Evolutionary conservation across 169 alveolate species (phyloP), one percentile per base, ranked within the genome.

Genomic region (Cryptosporidium felis): DNA sequence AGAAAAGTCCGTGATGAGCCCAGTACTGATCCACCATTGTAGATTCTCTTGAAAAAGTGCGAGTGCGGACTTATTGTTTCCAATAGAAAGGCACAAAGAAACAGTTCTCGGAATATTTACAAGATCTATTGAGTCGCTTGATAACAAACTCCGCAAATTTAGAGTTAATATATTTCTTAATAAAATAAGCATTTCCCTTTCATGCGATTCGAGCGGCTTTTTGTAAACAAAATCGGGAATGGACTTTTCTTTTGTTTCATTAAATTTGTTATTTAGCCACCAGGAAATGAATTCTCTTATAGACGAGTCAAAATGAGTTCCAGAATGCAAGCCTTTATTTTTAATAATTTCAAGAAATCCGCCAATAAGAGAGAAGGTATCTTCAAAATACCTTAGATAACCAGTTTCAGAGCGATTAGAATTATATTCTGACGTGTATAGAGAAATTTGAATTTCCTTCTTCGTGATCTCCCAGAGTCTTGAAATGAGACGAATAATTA

Each of bases 31-130:
- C 81, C 81, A 65, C 81, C 81, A 65, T 14, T 46, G 60, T 5
- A 65, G n/a, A 46, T 65, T 65, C 12, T 44, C 61, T 47, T 28
- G 45, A 10, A 65, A 41, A 1, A 46, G 60, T 3, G 21, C 21
- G 14, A 65, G 5, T 8, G 81, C 45, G 0, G 28, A 4, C 36
- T 21, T 46, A 26, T 28, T 46, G 36, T 38, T 45, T 42, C 80
- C 80, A 26, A 65, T 3, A 0, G 81, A 65, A 16, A 65, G 47
- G 63, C 62, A 65, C n/a, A 65, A 38, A 2, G 81, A 42, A 9
- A 26, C 44, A 44, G 42, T 65, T 32, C 81, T 65, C 49, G 81
- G 81, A 26, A 65, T 65, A 1, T 8, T 36, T 10, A 65, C 5
- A 65, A 18, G 49, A 56, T 56, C 4, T 16, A 16, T 6, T 56